Conservation (phyloP, 345 rosid genomes). For the Cardamine chenopodiifolia region DNA sequence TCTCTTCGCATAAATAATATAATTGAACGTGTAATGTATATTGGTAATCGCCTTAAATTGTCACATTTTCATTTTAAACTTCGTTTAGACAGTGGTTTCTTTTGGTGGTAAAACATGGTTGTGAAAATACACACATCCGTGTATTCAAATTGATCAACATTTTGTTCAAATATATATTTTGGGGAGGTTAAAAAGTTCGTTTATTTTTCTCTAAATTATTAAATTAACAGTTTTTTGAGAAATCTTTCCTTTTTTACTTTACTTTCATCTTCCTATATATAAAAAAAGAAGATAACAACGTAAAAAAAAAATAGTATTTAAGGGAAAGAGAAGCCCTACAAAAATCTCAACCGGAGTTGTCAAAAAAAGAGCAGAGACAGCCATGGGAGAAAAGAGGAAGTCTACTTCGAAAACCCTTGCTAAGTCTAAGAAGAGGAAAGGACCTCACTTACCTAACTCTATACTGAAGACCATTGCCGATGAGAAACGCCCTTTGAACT, state of each 20-base stretch:
- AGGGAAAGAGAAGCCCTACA: slow-evolving; percentile 17
- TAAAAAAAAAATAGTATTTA: background rate
- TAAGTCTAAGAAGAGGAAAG: slow-evolving; percentile 43
- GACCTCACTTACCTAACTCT: slow-evolving; percentile 75
- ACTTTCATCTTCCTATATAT: background rate
- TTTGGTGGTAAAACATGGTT: background rate
- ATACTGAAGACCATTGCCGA: slow-evolving; percentile 56
- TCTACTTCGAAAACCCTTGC: slow-evolving; percentile 34
- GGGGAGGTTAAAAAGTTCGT: background rate
- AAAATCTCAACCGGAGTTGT: slow-evolving; percentile 3
- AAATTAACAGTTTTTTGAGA: background rate
- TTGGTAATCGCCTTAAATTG: background rate
- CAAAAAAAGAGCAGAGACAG: background rate
- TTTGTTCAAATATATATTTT: background rate
- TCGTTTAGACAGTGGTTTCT: too few relatives aligned
- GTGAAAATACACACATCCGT: background rate
- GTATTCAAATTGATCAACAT: background rate
- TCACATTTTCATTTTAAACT: too few relatives aligned
- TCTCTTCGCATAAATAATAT: too few relatives aligned
- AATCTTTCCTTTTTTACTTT: background rate
- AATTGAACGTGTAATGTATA: too few relatives aligned
- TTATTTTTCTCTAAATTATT: background rate
- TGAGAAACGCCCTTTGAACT: slow-evolving; percentile 51
- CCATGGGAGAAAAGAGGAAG: slow-evolving; percentile 38
- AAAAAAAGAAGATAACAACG: background rate